Evolutionary conservation across 345 rosid species (phyloP).

Genomic region (Dovyalis caffra): DNA sequence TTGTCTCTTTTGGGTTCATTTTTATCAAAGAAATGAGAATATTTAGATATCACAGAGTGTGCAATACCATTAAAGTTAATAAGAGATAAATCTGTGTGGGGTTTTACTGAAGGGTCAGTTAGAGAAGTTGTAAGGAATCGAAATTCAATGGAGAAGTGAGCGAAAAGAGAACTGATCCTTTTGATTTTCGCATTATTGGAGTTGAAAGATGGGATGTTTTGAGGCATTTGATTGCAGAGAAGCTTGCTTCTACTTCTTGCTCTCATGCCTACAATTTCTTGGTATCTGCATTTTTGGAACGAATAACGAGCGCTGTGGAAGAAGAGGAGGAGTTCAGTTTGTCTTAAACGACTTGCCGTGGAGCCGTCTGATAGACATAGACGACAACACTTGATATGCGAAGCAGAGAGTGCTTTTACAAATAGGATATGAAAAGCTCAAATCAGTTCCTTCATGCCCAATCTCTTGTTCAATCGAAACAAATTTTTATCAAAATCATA

Average conservation of each 20-base stretch:
- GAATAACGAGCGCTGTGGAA: not conserved
- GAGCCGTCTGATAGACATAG: too few species aligned
- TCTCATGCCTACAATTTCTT: not conserved
- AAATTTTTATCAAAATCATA: too few species aligned
- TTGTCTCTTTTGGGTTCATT: conserved; percentile 16
- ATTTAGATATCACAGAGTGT: conserved; percentile 30
- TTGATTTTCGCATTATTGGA: conserved; percentile 25
- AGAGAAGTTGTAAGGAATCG: conserved; percentile 13
- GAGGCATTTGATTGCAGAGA: conserved; percentile 32
- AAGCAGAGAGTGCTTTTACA: too few species aligned
- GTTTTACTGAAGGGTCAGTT: conserved; percentile 16
- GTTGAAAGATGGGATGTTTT: conserved; percentile 29
- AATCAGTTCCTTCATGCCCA: too few species aligned
- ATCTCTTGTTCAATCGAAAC: too few species aligned
- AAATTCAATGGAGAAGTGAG: conserved; percentile 17
- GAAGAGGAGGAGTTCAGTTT: too few species aligned
- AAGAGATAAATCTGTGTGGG: conserved; percentile 34
- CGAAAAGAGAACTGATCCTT: conserved; percentile 28
- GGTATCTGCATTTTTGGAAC: not conserved
- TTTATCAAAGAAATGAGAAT: conserved; percentile 18
- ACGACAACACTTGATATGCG: too few species aligned
- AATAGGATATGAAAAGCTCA: too few species aligned
- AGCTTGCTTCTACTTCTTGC: not conserved
- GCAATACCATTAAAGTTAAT: conserved; percentile 27
- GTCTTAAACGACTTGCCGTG: too few species aligned